Percentiles rank a stretch among this genome's conserved stretches.
These are phyloP conservation scores for Macaranga tanarius DNA, from an alignment of 441 rosid species.

Conservation along the genomic window DNA sequence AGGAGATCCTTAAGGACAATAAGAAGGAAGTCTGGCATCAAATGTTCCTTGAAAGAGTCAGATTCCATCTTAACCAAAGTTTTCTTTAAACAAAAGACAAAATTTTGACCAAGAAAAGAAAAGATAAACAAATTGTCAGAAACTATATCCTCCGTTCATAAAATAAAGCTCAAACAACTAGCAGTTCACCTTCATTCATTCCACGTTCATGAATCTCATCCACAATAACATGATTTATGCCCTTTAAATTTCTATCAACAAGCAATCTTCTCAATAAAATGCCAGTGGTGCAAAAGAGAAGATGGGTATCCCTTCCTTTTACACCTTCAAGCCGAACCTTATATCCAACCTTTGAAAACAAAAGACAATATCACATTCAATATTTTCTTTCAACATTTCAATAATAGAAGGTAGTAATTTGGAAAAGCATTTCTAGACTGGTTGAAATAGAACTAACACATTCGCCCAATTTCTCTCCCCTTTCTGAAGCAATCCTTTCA, in stretches of 20 bases:
- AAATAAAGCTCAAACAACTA: conserved; percentile 19
- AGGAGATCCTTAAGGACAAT: conserved; percentile 90
- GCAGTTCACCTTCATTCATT: conserved; percentile 83
- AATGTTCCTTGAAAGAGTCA: conserved; percentile 30
- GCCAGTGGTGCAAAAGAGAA: conserved; percentile 95
- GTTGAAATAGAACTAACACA: conserved; percentile 56
- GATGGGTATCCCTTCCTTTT: conserved; percentile 82
- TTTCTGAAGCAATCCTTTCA: conserved; percentile 91
- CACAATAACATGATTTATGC: conserved; percentile 83
- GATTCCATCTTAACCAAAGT: conserved; percentile 18
- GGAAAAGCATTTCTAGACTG: conserved; percentile 20
- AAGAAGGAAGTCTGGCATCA: conserved; percentile 77
- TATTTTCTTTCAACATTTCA: conserved; percentile 16
- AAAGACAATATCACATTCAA: conserved; percentile 16
- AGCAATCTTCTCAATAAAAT: conserved; percentile 85
- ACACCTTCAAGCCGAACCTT: conserved; percentile 89
- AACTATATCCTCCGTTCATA: neutral
- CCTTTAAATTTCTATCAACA: conserved; percentile 80
- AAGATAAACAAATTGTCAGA: neutral
- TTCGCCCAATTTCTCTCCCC: conserved; percentile 94
- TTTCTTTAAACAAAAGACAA: neutral
- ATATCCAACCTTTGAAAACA: conserved; percentile 72
- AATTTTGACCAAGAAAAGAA: neutral
- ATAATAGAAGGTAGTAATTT: conserved; percentile 12
- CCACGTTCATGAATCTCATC: conserved; percentile 99